Evolutionary conservation across 2,329 filamentous ascomycete genomes (phyloP).

Genomic region (Raffaelea arxii): DNA sequence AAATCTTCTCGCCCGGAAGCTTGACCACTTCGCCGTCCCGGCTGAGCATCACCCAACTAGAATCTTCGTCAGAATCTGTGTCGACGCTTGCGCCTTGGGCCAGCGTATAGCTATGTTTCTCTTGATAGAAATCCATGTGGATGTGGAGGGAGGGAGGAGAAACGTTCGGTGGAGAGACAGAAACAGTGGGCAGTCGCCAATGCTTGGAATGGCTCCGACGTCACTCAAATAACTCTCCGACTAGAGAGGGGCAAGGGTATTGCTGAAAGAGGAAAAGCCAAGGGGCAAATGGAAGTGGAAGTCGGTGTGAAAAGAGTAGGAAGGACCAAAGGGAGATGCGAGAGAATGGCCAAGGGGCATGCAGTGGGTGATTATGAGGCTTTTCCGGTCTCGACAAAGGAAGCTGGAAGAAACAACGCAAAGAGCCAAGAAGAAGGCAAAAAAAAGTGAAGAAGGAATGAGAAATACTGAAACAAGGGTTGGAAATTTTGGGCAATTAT

Average conservation of each 20-base stretch:
- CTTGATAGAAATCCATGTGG: slow-evolving; percentile 14
- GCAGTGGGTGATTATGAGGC: no score
- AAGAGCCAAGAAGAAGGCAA: background rate
- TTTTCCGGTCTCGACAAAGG: no score
- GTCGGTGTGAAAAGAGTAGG: no score
- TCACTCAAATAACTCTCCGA: no score
- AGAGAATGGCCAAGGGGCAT: no score
- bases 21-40: slow-evolving; percentile 66
- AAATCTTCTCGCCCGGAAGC: slow-evolving; percentile 71
- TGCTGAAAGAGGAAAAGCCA: no score
- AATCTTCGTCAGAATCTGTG: slow-evolving; percentile 42
- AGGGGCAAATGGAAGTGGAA: no score
- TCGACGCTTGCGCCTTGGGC: slow-evolving; percentile 26
- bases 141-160: slow-evolving; percentile 4
- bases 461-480: background rate
- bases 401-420: no score
- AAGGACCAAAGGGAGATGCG: no score
- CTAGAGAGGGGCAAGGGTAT: no score
- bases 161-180: background rate
- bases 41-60: slow-evolving; percentile 86
- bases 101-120: slow-evolving; percentile 28
- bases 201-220: no score
- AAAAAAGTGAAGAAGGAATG: slow-evolving; percentile 6
- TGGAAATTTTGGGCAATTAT: no score
- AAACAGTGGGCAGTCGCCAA: background rate